Evolutionary conservation across 495 filamentous ascomycete species (phyloP).

Genomic region (Saxophila tyrrhenica): DNA sequence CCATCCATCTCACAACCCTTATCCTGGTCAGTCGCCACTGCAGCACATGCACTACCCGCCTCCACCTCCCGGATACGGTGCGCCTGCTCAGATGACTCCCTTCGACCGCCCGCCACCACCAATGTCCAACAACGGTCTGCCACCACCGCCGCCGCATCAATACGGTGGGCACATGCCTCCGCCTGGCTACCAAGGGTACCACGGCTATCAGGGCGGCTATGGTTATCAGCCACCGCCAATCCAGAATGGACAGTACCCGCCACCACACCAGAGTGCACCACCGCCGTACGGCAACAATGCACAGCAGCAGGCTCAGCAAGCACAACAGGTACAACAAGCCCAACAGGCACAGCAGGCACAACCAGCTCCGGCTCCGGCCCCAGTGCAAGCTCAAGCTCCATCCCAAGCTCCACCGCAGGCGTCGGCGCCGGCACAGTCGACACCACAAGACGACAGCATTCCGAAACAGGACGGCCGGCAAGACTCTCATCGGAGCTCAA

Average conservation of each 20-base stretch:
- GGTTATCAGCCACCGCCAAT: slow-evolving; percentile 3
- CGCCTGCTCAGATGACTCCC: slow-evolving; percentile 12
- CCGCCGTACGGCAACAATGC: neutral
- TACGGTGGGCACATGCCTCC: slow-evolving; percentile 8
- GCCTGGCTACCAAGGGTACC: neutral
- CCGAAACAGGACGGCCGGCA: neutral
- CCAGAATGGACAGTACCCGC: slow-evolving; percentile 1
- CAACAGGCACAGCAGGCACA: neutral
- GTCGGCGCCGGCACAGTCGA: neutral
- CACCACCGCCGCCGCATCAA: slow-evolving; percentile 21
- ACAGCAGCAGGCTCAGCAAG: slow-evolving; percentile 4
- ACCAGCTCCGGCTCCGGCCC: neutral
- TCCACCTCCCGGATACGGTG: slow-evolving; percentile 10
- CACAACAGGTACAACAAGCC: neutral
- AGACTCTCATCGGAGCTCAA: slow-evolving; percentile 1
- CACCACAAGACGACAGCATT: neutral
- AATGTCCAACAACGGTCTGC: slow-evolving; percentile 19
- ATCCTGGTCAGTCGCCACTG: slow-evolving; percentile 15
- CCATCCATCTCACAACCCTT: slow-evolving; percentile 1
- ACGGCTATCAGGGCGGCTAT: slow-evolving; percentile 2
- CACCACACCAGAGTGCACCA: neutral
- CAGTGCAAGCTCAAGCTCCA: neutral
- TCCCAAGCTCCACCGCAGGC: neutral
- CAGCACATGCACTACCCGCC: slow-evolving; percentile 25
- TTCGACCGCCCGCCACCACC: slow-evolving; percentile 26